Base-by-base conservation (phyloP, 768 basidiomycete genomes). In the Psilocybe azurescens region DNA sequence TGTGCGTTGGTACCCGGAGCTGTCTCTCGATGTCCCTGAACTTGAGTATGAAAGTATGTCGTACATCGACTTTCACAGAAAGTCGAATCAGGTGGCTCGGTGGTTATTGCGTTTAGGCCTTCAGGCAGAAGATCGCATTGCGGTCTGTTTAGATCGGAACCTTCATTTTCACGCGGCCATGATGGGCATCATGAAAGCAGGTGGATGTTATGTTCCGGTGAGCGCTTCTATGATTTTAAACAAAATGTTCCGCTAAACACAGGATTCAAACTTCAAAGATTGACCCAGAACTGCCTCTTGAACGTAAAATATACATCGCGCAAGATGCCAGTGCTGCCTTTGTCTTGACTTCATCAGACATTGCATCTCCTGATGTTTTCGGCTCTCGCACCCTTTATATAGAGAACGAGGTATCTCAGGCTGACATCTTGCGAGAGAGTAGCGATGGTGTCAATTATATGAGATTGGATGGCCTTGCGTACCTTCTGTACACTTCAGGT, bases 401-500 rank as follows among this genome's bases (percentile, higher is more conserved):
- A 14, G 72, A 75, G 39, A 64, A 71, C 6, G 29, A 58, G 7
- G 59, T 64, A 6, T 54, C 74, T 9, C 74, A 72, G 52, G 41
- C 50, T 48, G 71, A 70, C 13, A 77, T 81, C 29, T 48, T 59
- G 10, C 48, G 54, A 39, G 73, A 78, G 70, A 64, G 59, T 14
- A 66, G 64, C 30, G 72, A 70, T 11, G 67, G 75, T 39, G 47
- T 81, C 7, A 60, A 71, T 28, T 49, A 60, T 5, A 76, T 77
- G 13, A 67, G 64, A 33, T 72, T 72, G 7, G 72, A 73, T 46
- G 71, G 69, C 13, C 63, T 79, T 14, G 77, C 83, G 6, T 84
- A 81, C 60, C 74, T 83, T 52, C 69, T 84, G 16, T 84, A 84
- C 60, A 84, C 83, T 2, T 84, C 83, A 59, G 83, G 83, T 83